phyloP scores from a whole-genome alignment of 345 rosid genomes.

The Viola odorata region DNA sequence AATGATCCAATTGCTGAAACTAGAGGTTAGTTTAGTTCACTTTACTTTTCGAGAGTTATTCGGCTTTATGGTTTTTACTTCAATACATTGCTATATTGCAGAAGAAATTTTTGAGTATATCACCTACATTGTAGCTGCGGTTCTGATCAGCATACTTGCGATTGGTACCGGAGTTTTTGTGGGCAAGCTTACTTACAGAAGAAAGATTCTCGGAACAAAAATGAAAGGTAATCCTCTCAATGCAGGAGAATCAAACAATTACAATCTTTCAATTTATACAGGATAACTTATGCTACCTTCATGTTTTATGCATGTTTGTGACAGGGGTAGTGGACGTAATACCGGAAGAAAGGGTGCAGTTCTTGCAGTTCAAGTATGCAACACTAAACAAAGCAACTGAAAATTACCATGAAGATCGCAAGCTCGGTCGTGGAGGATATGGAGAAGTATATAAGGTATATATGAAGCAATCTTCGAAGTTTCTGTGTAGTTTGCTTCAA shows the following conservation, averaged over 20 bases:
- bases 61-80: neutral
- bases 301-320: neutral
- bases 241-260: neutral
- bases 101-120: constrained; percentile 6
- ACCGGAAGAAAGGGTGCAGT: constrained; percentile 20
- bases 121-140: neutral
- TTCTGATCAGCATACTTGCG: constrained; percentile 13
- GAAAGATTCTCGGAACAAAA: neutral
- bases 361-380: constrained; percentile 46
- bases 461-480: neutral
- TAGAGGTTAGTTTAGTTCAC: neutral
- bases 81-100: constrained; percentile 5
- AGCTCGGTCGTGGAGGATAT: constrained; percentile 53
- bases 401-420: constrained; percentile 31
- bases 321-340: constrained; percentile 17
- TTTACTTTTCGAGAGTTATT: no score
- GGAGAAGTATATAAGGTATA: constrained; percentile 54
- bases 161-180: constrained; percentile 21
- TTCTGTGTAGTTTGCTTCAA: neutral
- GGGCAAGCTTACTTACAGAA: constrained; percentile 20
- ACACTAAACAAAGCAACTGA: constrained; percentile 43
- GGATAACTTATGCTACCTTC: no score
- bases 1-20: constrained; percentile 5
- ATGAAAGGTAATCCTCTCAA: constrained; percentile 9
- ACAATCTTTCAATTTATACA: no score